Evolutionary conservation across 495 filamentous ascomycete species (phyloP).

Genomic region (Immersiella caudata): DNA sequence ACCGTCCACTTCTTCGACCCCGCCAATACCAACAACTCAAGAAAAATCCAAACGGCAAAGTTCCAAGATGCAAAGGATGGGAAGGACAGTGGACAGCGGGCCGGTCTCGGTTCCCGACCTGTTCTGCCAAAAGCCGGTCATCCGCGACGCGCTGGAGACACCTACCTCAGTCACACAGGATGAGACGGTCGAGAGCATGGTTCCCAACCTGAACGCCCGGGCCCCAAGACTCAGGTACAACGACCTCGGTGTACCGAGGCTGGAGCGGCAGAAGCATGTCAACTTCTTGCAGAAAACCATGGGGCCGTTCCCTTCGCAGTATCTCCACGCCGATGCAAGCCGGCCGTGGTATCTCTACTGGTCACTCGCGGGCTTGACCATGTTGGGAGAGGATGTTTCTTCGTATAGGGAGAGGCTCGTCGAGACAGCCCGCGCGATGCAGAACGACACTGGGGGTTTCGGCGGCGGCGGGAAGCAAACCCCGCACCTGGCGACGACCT

Average conservation of each 20-base stretch:
- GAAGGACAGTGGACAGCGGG: slow-evolving; percentile 1
- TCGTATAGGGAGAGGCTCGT: slow-evolving; percentile 68
- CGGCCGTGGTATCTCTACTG: slow-evolving; percentile 95
- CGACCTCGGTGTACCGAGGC: slow-evolving; percentile 67
- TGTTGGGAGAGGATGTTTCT: slow-evolving; percentile 76
- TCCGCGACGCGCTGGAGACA: slow-evolving; percentile 71
- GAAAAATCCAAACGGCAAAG: not conserved
- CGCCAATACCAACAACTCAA: not conserved
- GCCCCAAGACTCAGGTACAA: slow-evolving; percentile 55
- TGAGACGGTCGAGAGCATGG: slow-evolving; percentile 66
- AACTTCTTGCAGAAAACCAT: slow-evolving; percentile 73
- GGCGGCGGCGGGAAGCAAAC: slow-evolving; percentile 90
- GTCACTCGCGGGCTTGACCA: slow-evolving; percentile 70
- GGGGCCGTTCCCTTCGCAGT: slow-evolving; percentile 63
- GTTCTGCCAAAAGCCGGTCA: slow-evolving; percentile 62
- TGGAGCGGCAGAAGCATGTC: slow-evolving; percentile 72
- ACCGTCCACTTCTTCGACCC: slow-evolving; percentile 1
- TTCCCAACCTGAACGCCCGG: slow-evolving; percentile 65
- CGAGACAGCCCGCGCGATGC: slow-evolving; percentile 72
- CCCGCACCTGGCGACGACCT: slow-evolving; percentile 85
- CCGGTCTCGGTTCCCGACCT: slow-evolving; percentile 60
- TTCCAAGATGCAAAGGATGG: slow-evolving; percentile 32
- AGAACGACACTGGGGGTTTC: slow-evolving; percentile 84
- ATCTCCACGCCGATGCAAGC: slow-evolving; percentile 74
- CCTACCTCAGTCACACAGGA: slow-evolving; percentile 67